These are phyloP conservation scores for Penicillium freii DNA, from an alignment of 2,329 filamentous ascomycete genomes.

Conservation along the genomic window DNA sequence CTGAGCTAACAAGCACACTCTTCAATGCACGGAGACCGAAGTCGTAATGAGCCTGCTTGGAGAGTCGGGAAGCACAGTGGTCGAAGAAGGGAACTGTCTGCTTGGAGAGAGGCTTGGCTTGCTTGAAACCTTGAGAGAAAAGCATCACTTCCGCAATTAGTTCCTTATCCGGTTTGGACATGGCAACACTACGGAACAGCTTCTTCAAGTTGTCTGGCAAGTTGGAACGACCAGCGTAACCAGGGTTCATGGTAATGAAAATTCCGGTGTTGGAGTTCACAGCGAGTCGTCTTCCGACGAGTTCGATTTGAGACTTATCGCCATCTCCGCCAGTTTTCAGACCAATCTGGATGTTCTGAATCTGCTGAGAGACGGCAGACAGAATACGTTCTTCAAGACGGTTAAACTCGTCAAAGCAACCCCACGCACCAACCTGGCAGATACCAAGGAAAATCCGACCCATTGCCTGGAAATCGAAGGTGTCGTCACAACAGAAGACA, in stretches of 20 bases:
- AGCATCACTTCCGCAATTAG: constrained; percentile 99
- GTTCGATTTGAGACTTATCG: constrained; percentile 83
- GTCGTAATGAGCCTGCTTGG: constrained; percentile 98
- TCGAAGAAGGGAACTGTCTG: constrained; percentile 99
- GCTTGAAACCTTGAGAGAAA: constrained; percentile 97
- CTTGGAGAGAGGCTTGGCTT: constrained; percentile 89
- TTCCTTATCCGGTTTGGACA: constrained; percentile 99
- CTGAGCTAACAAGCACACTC: constrained; percentile 96
- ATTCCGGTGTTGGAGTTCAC: constrained; percentile 95
- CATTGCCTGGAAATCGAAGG: constrained; percentile 99
- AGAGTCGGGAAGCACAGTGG: constrained; percentile 73
- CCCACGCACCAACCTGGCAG: constrained; percentile 98
- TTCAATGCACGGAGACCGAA: constrained; percentile 97
- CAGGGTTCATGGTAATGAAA: constrained; percentile 99
- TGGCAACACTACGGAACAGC: constrained; percentile 96
- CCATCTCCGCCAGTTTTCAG: constrained; percentile 81
- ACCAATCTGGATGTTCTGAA: constrained; percentile 98
- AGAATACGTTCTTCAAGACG: constrained; percentile 96
- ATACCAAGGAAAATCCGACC: constrained; percentile 98
- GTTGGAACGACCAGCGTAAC: constrained; percentile 96
- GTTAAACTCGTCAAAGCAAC: constrained; percentile 99
- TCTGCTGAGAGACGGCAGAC: constrained; percentile 97
- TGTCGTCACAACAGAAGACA: constrained; percentile 99
- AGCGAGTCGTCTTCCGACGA: constrained; percentile 83
- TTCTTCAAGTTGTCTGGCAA: constrained; percentile 99